Conservation (phyloP, 2,329 filamentous ascomycete genomes). For the Clonostachys byssicola region DNA sequence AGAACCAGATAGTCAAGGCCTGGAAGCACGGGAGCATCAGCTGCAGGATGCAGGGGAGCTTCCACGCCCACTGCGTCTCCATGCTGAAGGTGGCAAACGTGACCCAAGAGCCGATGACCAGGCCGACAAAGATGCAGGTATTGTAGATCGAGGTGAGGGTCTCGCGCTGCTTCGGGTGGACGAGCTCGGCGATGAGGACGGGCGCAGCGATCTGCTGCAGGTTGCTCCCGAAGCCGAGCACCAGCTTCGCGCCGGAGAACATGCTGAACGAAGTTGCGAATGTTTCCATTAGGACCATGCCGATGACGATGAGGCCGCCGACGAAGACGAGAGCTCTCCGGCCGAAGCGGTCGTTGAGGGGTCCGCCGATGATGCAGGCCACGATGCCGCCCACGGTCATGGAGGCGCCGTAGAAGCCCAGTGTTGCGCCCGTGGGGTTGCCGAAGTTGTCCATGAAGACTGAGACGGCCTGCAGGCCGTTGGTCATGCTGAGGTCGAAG, state of each 20-base stretch:
- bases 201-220: slow-evolving; percentile 7
- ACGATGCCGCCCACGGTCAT: slow-evolving; percentile 4
- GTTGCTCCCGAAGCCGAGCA: slow-evolving; percentile 8
- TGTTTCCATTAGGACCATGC: slow-evolving; percentile 10
- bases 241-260: slow-evolving; percentile 7
- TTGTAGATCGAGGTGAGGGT: slow-evolving; percentile 10
- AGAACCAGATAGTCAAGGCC: slow-evolving; percentile 26
- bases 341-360: slow-evolving; percentile 4
- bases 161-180: slow-evolving; percentile 9
- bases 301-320: slow-evolving; percentile 6
- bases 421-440: slow-evolving; percentile 2
- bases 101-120: slow-evolving; percentile 24
- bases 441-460: slow-evolving; percentile 5
- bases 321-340: slow-evolving; percentile 1
- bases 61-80: slow-evolving; percentile 41
- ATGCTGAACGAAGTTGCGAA: slow-evolving; percentile 5
- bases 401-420: slow-evolving; percentile 5
- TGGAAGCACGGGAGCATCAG: slow-evolving; percentile 34
- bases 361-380: slow-evolving; percentile 3
- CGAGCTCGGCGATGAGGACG: slow-evolving; percentile 9
- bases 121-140: slow-evolving; percentile 6
- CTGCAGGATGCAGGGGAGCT: slow-evolving; percentile 38
- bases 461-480: slow-evolving; percentile 2
- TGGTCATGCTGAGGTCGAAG: slow-evolving; percentile 5
- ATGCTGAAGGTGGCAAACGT: slow-evolving; percentile 39